Base-by-base conservation (phyloP, 2,329 filamentous ascomycete species). In the Pezicula radicicola region DNA sequence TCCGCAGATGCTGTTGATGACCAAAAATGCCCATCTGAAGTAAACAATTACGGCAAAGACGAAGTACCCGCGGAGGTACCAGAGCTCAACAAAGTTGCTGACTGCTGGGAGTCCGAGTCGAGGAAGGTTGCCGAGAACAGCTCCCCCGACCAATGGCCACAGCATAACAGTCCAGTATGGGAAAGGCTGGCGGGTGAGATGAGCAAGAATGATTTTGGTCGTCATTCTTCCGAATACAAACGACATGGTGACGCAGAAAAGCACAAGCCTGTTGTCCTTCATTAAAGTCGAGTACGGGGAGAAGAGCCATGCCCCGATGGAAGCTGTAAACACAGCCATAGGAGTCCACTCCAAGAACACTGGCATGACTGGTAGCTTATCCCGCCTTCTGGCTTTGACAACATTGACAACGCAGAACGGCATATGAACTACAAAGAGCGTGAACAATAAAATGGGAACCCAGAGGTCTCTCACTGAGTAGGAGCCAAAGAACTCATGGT, bases 221-320 rank as follows among this genome's bases (percentile, higher is more conserved):
- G 94, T 97, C 87, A 99, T 91, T 60, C 94, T 88, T 35, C 94
- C 94, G 70, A 99, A 97, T 53, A 97, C 94, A 63, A 97, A 92
- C n/a, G 90, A 89, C 78, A 97, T 88, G 54, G 90, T 96, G 54
- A 96, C 73, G 75, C 92, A 97, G 71, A 96, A 96, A 44, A 97
- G 81, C 10, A 95, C 85, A 1, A 99, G 81, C 65, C 94, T 89
- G 73, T 97, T 97, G 54, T 96, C 85, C 35, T 75, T 72, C 66
- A 95, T 80, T 36, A 99, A 73, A 10, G 82, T 86, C 53, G 92
- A 96, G 75, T 96, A 83, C 0, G 93, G 92, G 15, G 90, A 95
- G 68, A 89, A 94, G 3, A 97, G 76, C 94, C 94, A 99, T 12
- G 87, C 83, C 55, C 85, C 80, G 58, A 89, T 89, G 55, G 84